Conservation (phyloP, 305 asterid species). For the Andrographis paniculata region DNA sequence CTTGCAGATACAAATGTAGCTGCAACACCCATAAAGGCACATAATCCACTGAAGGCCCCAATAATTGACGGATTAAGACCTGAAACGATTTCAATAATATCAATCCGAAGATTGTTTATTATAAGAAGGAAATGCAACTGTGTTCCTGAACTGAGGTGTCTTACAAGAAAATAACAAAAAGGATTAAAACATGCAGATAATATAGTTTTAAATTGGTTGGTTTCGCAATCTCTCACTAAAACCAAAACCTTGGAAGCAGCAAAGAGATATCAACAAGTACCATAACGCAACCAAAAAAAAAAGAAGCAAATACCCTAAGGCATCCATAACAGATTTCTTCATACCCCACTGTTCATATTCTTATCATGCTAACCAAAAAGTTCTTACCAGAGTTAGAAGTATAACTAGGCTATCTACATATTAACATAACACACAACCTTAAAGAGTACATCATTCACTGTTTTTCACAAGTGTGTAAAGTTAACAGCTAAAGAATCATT, state of each 20-base stretch:
- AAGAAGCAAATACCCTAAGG: background rate
- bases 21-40: constrained; percentile 89
- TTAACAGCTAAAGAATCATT: too few species aligned
- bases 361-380: too few species aligned
- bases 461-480: too few species aligned
- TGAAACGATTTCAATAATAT: constrained; percentile 27
- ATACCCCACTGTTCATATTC: background rate
- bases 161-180: background rate
- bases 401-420: too few species aligned
- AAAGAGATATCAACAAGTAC: background rate
- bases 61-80: constrained; percentile 86
- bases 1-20: constrained; percentile 84
- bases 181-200: constrained; percentile 1
- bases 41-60: constrained; percentile 85
- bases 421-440: too few species aligned
- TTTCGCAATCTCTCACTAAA: constrained; percentile 4
- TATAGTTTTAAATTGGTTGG: background rate
- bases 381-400: too few species aligned
- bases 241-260: constrained; percentile 3
- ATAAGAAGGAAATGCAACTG: background rate
- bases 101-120: background rate
- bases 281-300: background rate
- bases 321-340: constrained; percentile 1
- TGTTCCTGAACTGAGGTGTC: too few species aligned
- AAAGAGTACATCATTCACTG: too few species aligned